phyloP scores from a whole-genome alignment of 1,284 basidiomycete species.

The Irpex rosettiformis region DNA sequence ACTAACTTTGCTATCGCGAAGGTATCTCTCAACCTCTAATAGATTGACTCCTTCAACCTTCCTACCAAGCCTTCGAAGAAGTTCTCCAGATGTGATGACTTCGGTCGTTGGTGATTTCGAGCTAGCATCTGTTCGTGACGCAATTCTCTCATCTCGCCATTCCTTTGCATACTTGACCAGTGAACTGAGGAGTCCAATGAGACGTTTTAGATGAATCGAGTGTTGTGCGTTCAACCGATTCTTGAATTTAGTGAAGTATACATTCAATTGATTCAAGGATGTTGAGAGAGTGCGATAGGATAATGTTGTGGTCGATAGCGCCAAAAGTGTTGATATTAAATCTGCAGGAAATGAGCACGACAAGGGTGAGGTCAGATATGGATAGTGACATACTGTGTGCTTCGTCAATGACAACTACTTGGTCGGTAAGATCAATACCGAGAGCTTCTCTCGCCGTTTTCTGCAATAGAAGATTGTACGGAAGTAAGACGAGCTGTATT shows the following conservation, averaged over 20 bases:
- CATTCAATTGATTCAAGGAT: slow-evolving; percentile 75
- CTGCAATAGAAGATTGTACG: slow-evolving; percentile 92
- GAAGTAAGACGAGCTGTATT: slow-evolving; percentile 78
- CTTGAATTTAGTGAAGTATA: slow-evolving; percentile 80
- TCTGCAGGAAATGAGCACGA: slow-evolving; percentile 41
- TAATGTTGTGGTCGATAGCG: slow-evolving; percentile 77
- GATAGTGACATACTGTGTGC: slow-evolving; percentile 77
- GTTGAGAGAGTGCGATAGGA: slow-evolving; percentile 54
- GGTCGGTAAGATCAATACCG: slow-evolving; percentile 78
- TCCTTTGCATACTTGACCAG: slow-evolving; percentile 57
- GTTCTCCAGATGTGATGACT: slow-evolving; percentile 61
- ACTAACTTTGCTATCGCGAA: slow-evolving; percentile 82
- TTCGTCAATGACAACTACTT: slow-evolving; percentile 92
- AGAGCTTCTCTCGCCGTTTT: slow-evolving; percentile 83
- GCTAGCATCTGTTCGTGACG: slow-evolving; percentile 12
- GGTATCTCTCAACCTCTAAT: slow-evolving; percentile 79
- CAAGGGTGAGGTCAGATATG: neutral
- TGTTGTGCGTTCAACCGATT: slow-evolving; percentile 74
- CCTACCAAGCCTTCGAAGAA: slow-evolving; percentile 66
- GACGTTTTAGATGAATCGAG: slow-evolving; percentile 76
- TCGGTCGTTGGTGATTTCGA: slow-evolving; percentile 30
- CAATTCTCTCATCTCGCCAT: slow-evolving; percentile 36
- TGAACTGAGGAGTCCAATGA: slow-evolving; percentile 70
- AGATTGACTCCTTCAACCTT: slow-evolving; percentile 76
- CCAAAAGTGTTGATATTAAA: slow-evolving; percentile 84